Evolutionary conservation across 352 stramenopile species (phyloP), one percentile per base, ranked within the genome.

Genomic region (Pythium folliculosum): DNA sequence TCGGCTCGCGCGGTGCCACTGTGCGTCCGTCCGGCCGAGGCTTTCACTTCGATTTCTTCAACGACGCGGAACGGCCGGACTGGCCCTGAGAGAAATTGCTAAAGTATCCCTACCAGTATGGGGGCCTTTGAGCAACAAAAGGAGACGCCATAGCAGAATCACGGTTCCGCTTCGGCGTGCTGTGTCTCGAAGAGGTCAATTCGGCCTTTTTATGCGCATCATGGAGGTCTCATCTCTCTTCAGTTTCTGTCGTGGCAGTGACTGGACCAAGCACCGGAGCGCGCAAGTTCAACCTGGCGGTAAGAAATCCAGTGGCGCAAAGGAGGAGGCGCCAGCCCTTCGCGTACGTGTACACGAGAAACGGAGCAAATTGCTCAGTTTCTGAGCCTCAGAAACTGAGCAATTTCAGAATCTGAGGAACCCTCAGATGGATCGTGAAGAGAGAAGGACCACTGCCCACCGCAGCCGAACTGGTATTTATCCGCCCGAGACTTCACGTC

Each of bases 261-360:
- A 50, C 13, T 27, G n/a, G 44, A 50, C 44, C 44, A 50, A 50
- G 44, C 44, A 50, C 44, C 44, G 44, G 44, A 50, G 44, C 2
- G 6, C 19, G 2, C 19, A 50, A 50, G 44, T 50, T 50, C 44
- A 50, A 50, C 44, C 23, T 50, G 44, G 44, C 44, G 44, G 44
- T 50, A 50, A 50, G 44, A 50, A 50, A 50, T 50, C 44, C 44
- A 50, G 44, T 50, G 44, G 44, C n/a, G 44, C 5, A 50, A 19
- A 23, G n/a, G 21, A 50, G 44, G 12, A 22, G 19, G 19, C 14
- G 13, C 10, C 10, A 13, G 37, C 27, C 27, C 8, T 40, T 47
- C 40, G 10, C 40, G 40, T 40, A 32, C 27, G 27, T 32, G 37
- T 43, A 17, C 37, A 12, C 17, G 40, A n/a, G 17, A 47, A 47